Evolutionary conservation across 2,329 filamentous ascomycete genomes (phyloP).

Genomic region (Beauveria scarabaeidicola): DNA sequence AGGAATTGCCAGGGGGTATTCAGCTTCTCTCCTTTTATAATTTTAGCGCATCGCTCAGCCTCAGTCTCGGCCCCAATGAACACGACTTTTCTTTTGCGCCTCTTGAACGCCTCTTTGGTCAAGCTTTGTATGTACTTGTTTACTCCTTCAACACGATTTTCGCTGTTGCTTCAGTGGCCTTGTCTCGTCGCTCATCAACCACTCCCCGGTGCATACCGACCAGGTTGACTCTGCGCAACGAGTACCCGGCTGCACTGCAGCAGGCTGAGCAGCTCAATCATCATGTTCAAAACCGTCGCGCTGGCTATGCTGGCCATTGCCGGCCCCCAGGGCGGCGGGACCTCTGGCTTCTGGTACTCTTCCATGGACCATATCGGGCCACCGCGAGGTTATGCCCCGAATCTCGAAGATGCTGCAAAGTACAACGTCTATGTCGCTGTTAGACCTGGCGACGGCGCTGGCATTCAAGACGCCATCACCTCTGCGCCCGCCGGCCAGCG

Average conservation of each 20-base stretch:
- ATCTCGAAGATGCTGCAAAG: neutral
- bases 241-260: no score
- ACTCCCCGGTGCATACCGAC: neutral
- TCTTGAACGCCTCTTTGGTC: neutral
- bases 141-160: neutral
- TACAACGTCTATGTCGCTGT: constrained; percentile 7
- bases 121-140: neutral
- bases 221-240: neutral
- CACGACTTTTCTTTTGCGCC: neutral
- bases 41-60: no score
- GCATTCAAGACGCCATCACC: constrained; percentile 1
- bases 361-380: constrained; percentile 32
- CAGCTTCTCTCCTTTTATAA: no score
- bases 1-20: no score
- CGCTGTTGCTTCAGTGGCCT: neutral
- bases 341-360: constrained; percentile 31
- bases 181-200: neutral
- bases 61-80: neutral
- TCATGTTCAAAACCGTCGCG: constrained; percentile 2
- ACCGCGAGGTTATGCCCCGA: constrained; percentile 11
- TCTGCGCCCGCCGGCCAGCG: constrained; percentile 2
- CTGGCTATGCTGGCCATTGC: constrained; percentile 4
- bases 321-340: neutral
- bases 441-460: neutral
- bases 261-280: neutral